Conservation (phyloP, 768 basidiomycete species). For the Amanita exitialis region DNA sequence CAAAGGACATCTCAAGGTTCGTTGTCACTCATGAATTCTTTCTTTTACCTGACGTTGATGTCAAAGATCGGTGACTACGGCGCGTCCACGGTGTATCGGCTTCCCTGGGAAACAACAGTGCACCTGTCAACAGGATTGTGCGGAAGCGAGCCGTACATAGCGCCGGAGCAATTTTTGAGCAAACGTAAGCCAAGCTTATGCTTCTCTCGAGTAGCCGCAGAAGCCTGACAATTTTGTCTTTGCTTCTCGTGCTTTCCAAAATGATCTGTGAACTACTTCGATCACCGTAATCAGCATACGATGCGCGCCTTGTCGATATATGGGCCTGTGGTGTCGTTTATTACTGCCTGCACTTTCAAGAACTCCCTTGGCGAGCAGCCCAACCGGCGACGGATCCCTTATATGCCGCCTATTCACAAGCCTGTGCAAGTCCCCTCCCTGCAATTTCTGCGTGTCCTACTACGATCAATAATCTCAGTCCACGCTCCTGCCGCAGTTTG, state of each 20-base stretch:
- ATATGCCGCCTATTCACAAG: conserved; percentile 66
- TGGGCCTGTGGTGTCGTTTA: conserved; percentile 98
- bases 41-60: background rate
- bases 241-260: conserved; percentile 12
- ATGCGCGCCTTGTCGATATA: conserved; percentile 93
- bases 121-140: conserved; percentile 97
- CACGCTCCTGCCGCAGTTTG: conserved; percentile 72
- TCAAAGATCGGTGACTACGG: conserved; percentile 94
- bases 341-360: conserved; percentile 97
- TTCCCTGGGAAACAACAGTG: conserved; percentile 96
- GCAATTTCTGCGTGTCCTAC: conserved; percentile 39
- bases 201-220: conserved; percentile 17
- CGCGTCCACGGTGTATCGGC: conserved; percentile 96
- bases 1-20: conserved; percentile 86
- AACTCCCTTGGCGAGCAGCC: conserved; percentile 95
- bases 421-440: conserved; percentile 37
- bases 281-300: conserved; percentile 61
- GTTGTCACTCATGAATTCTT: conserved; percentile 11
- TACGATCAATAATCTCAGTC: conserved; percentile 84
- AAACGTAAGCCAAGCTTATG: conserved; percentile 69
- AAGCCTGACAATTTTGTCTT: conserved; percentile 27
- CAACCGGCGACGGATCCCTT: conserved; percentile 65
- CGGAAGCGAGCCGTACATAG: conserved; percentile 97
- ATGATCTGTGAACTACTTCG: background rate
- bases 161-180: conserved; percentile 92